A percentile compares a stretch with the other conserved stretches of the same genome.
These are phyloP conservation scores for Strobilomyces dryophilus DNA, from an alignment of 768 basidiomycete species.

Conservation along the genomic window DNA sequence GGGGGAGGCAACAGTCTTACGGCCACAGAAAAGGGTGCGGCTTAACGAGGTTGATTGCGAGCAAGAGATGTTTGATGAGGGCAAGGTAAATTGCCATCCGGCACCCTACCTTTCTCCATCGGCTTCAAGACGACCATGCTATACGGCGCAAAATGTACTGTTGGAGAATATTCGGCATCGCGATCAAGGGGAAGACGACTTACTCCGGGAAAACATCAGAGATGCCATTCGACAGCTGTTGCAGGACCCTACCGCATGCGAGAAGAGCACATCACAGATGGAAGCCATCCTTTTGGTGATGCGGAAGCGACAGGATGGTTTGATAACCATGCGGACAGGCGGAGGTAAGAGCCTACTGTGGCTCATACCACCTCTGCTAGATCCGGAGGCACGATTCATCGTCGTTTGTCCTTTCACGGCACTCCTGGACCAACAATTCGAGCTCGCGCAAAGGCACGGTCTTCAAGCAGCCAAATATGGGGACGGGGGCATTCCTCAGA, in stretches of 20 bases:
- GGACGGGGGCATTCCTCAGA: background rate
- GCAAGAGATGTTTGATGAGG: too few relatives aligned
- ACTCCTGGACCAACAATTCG: background rate
- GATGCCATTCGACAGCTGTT: background rate
- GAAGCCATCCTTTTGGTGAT: background rate
- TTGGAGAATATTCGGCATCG: background rate
- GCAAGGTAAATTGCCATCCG: too few relatives aligned
- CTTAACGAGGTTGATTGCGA: too few relatives aligned
- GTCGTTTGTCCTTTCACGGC: conserved; percentile 2
- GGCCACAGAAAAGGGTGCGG: too few relatives aligned
- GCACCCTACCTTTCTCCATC: too few relatives aligned
- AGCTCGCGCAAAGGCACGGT: background rate
- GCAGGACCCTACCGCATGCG: background rate
- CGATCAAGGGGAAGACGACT: background rate
- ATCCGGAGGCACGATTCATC: background rate
- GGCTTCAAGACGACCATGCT: too few relatives aligned
- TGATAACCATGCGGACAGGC: conserved; percentile 5
- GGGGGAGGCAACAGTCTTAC: too few relatives aligned
- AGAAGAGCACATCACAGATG: conserved; percentile 4
- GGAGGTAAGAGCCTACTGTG: conserved; percentile 5
- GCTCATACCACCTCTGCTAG: background rate
- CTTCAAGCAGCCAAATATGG: background rate
- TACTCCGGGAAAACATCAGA: background rate
- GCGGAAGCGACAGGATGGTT: conserved; percentile 1
- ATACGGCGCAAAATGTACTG: too few relatives aligned